Base-by-base conservation (phyloP, 2,329 filamentous ascomycete species). In the Aaosphaeria arxii region DNA sequence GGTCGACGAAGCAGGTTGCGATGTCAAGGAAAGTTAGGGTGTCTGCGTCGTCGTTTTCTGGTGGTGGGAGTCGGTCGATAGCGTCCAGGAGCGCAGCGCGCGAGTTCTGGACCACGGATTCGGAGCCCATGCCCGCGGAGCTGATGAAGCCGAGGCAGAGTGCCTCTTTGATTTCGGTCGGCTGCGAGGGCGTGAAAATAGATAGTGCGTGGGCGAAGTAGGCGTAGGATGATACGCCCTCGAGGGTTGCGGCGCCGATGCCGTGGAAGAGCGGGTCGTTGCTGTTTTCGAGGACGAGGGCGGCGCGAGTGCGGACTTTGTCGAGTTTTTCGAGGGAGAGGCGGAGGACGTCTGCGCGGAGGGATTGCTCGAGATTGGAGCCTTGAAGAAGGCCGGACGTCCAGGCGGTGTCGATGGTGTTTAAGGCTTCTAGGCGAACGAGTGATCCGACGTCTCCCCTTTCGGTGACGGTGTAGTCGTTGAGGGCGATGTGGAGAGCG, bases 401-500 rank as follows among this genome's bases (percentile, higher is more conserved):
- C 61, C 66, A 72, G 5, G 64, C 66, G 32, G 63, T 64, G 71
- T 80, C 83, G 1, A 90, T 76, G 2, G 83, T 83, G 50, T 82
- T 79, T 9, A 96, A 79, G 28, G 89, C 91, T 67, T 91, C 87
- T 5, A 92, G 75, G 4, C 94, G 82, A 4, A 95, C 87, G 45
- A 91, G 82, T 0, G 91, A 95, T 5, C 94, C 94, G 43, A 97
- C 81, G 62, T 99, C 94, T 11, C 94, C 94, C 48, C 91, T 80
- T 11, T 91, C 86, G 56, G 89, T 92, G 4, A 89, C 91, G 0
- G 89, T 95, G 63, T 97, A 97, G 65, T 99, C 91, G 55, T 92
- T 87, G 30, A 99, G 71, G 0, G 86, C 73, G 30, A 61, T 59
- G 30, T 68, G 62, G 5, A 73, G 48, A 5, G 69, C 68, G 28